Base-by-base conservation (phyloP, 441 rosid genomes). In the Populus hybrid region DNA sequence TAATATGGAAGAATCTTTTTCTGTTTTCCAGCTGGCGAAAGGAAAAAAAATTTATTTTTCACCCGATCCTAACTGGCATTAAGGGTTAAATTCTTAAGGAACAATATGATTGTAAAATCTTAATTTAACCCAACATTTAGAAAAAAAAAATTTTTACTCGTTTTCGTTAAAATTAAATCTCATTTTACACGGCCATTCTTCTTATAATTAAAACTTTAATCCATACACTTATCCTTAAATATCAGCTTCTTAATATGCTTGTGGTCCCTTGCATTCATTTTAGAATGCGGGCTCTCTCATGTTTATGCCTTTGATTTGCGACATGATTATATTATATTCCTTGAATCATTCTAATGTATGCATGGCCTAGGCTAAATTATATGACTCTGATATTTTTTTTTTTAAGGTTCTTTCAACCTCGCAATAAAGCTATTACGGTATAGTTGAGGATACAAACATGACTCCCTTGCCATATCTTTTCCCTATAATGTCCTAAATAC, bases 321-420 rank as follows among this genome's bases (percentile, higher is more conserved):
- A 66, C 32, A 20, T 24, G 42, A 10, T 35, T 57, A 20, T 11
- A 38, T n/a, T n/a, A 18, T 5, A 18, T 69, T 79, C 21, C 30
- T 40, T 61, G 69, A 11, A 64, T 54, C 26, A 42, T 70, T 70
- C 65, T 67, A 30, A 70, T 61, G 70, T 57, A 57, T 79, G 70
- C 70, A 79, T 69, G 65, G 38, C 69, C 35, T 57, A 57, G 35
- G 14, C 66, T 46, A 21, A 32, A 20, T 21, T 14, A 20, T 46
- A 35, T 50, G 61, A 24, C 28, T 36, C 40, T 61, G 57, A 28
- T 46, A 28, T 46, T 32, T 50, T 50, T 12, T 46, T 2, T 7
- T 69, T 67, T 8, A 32, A 76, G 76, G 67, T 76, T 76, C 24
- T 46, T 50, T 67, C 71, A 68, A 59, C 67, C 66, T 35, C 8